Percentiles rank a stretch among this genome's conserved stretches.
phyloP scores from a whole-genome alignment of 2,329 filamentous ascomycete species.

The Monilinia vaccinii-corymbosi region DNA sequence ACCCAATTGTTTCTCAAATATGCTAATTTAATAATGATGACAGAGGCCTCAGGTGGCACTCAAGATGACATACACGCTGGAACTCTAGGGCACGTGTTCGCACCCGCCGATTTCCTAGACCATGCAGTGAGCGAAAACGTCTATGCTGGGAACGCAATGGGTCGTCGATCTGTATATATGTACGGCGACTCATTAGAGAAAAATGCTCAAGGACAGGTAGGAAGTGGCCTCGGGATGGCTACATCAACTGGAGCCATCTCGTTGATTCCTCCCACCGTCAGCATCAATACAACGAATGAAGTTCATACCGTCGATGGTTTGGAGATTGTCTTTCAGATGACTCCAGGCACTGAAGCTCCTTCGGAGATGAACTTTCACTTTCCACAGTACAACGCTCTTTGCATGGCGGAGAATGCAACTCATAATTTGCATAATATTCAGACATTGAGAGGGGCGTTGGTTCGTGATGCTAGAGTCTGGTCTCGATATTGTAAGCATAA shows the following conservation, averaged over 20 bases:
- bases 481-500: constrained; percentile 25
- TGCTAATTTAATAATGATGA: background rate
- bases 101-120: constrained; percentile 34
- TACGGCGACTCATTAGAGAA: constrained; percentile 30
- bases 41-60: background rate
- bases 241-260: constrained; percentile 26
- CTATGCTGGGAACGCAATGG: constrained; percentile 33
- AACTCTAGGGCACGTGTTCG: constrained; percentile 11
- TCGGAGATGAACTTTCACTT: constrained; percentile 36
- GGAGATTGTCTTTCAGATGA: constrained; percentile 34
- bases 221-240: constrained; percentile 31
- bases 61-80: background rate
- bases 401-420: constrained; percentile 20
- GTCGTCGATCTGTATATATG: constrained; percentile 32
- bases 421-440: too few species aligned
- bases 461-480: constrained; percentile 35
- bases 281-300: constrained; percentile 26
- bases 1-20: too few species aligned
- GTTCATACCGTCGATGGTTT: constrained; percentile 30
- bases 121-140: constrained; percentile 33
- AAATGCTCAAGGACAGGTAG: constrained; percentile 30
- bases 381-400: constrained; percentile 32
- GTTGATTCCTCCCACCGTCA: constrained; percentile 30
- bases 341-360: constrained; percentile 35
- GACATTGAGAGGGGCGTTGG: constrained; percentile 13